Percentiles rank a stretch among this genome's conserved stretches.
These are phyloP conservation scores for Neofusicoccum umdonicola DNA, from an alignment of 2,329 filamentous ascomycete genomes.

Conservation along the genomic window DNA sequence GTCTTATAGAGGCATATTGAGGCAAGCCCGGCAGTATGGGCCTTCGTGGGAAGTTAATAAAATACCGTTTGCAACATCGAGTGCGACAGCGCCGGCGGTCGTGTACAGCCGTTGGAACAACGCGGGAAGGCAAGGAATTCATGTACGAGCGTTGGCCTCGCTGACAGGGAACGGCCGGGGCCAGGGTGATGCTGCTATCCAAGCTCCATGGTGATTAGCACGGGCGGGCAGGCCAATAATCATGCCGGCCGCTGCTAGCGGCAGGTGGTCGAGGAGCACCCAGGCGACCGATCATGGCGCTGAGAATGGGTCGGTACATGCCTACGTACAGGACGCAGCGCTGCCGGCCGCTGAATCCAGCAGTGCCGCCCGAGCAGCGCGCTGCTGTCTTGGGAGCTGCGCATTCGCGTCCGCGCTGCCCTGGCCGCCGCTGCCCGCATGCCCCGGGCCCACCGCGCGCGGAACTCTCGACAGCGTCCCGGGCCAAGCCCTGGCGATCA, in stretches of 20 bases:
- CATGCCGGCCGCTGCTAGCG: conserved; percentile 8
- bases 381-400: conserved; percentile 2
- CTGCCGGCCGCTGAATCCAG: conserved; percentile 9
- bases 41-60: conserved; percentile 38
- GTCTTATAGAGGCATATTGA: conserved; percentile 40
- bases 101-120: conserved; percentile 30
- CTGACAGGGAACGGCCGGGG: conserved; percentile 17
- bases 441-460: conserved; percentile 1
- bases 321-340: conserved; percentile 5
- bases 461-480: background rate
- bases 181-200: conserved; percentile 15
- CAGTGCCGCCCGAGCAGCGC: conserved; percentile 8
- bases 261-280: conserved; percentile 13
- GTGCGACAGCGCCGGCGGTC: conserved; percentile 32
- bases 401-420: conserved; percentile 2
- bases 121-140: conserved; percentile 37
- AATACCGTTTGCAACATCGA: conserved; percentile 39
- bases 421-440: background rate
- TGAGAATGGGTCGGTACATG: conserved; percentile 16
- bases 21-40: conserved; percentile 28
- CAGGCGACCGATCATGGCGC: conserved; percentile 19
- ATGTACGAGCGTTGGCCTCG: conserved; percentile 27
- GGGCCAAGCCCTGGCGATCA: conserved; percentile 13
- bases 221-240: conserved; percentile 26
- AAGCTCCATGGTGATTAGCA: conserved; percentile 13